Evolutionary conservation across 768 basidiomycete species (phyloP).

Genomic region (Mycena venus): DNA sequence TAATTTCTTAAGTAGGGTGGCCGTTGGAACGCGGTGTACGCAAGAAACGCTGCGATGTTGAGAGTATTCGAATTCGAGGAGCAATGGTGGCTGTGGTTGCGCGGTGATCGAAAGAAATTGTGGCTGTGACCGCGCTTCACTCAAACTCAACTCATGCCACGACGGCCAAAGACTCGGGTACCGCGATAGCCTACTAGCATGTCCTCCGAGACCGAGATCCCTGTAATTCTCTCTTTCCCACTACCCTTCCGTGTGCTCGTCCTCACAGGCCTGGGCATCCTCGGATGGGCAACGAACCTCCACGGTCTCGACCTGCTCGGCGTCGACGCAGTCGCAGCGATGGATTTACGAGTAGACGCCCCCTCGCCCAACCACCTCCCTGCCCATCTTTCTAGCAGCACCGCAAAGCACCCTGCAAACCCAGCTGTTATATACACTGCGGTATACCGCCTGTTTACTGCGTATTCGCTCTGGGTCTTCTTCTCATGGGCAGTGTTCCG

Average conservation of each 20-base stretch:
- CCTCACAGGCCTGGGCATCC: slow-evolving; percentile 81
- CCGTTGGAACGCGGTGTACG: no score
- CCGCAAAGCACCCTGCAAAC: slow-evolving; percentile 47
- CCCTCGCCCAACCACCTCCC: slow-evolving; percentile 44
- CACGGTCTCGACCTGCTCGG: slow-evolving; percentile 84
- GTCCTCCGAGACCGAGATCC: slow-evolving; percentile 58
- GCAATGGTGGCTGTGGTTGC: no score
- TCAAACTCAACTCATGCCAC: slow-evolving; percentile 16
- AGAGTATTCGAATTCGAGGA: no score
- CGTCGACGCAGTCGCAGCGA: slow-evolving; percentile 77
- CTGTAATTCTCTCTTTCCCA: slow-evolving; percentile 76
- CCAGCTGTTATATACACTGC: slow-evolving; percentile 65
- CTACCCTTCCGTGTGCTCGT: slow-evolving; percentile 93
- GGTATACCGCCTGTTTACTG: slow-evolving; percentile 75
- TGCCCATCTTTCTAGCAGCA: slow-evolving; percentile 43
- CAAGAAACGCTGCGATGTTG: no score
- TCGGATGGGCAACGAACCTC: slow-evolving; percentile 94
- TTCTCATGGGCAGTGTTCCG: slow-evolving; percentile 80
- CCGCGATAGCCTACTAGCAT: slow-evolving; percentile 4
- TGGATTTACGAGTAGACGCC: slow-evolving; percentile 71
- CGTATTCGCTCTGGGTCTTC: slow-evolving; percentile 73
- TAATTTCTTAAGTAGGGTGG: not conserved
- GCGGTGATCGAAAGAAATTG: not conserved
- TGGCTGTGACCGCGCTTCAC: not conserved
- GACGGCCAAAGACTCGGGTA: not conserved